Conservation (phyloP, 805 yeast species). For the Sugiyamaella boreocaroliniensis region DNA sequence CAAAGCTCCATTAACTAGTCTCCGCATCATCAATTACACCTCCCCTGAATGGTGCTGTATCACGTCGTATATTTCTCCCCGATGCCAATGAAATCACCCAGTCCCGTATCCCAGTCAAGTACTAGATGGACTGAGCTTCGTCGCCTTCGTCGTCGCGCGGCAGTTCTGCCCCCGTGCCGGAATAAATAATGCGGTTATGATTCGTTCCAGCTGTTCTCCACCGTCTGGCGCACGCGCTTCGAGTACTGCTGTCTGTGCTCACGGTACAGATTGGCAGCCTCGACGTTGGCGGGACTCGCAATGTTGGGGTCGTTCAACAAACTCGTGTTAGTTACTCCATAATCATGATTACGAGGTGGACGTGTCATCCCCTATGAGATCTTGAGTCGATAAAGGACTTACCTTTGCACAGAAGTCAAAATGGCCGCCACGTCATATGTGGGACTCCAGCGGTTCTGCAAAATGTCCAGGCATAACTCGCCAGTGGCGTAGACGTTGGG, state of each 20-base stretch:
- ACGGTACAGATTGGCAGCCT: conserved; percentile 90
- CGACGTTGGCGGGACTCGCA: conserved; percentile 94
- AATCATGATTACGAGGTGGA: too few relatives aligned
- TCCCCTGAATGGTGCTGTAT: too few relatives aligned
- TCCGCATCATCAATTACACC: too few relatives aligned
- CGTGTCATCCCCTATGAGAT: too few relatives aligned
- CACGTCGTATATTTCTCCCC: too few relatives aligned
- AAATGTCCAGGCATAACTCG: conserved; percentile 88
- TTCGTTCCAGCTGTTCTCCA: conserved; percentile 89
- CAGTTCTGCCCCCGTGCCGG: background rate
- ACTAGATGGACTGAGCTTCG: background rate
- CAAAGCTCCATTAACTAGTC: too few relatives aligned
- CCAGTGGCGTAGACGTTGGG: conserved; percentile 96
- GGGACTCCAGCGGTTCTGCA: conserved; percentile 98
- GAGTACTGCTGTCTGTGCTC: conserved; percentile 92
- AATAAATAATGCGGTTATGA: conserved; percentile 3
- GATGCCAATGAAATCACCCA: too few relatives aligned
- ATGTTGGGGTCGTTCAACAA: conserved; percentile 94
- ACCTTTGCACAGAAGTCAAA: conserved; percentile 73
- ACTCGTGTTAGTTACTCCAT: conserved; percentile 16
- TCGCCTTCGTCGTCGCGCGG: background rate
- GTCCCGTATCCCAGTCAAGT: too few relatives aligned
- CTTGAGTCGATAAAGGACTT: conserved; percentile 30
- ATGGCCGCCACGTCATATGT: conserved; percentile 96
- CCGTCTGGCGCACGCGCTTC: conserved; percentile 88